Percentiles rank a stretch among this genome's conserved stretches.
Conservation (phyloP, 768 basidiomycete genomes). For the Leccinum rimulosum region DNA sequence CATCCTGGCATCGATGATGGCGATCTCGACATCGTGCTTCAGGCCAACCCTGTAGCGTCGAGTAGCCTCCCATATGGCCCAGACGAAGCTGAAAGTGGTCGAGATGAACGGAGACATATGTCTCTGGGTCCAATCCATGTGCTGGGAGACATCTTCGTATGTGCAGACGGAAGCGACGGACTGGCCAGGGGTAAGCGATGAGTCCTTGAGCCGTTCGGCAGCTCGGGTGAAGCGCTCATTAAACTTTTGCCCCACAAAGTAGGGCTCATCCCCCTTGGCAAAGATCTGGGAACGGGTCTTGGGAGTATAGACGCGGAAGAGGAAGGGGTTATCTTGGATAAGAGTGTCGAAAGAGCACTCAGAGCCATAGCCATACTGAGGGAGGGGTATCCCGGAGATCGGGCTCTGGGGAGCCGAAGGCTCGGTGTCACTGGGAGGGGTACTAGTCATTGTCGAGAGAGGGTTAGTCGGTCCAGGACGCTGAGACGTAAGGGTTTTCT, state of each 20-base stretch:
- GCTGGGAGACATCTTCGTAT: slow-evolving; percentile 62
- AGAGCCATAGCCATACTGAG: slow-evolving; percentile 71
- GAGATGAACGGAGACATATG: slow-evolving; percentile 68
- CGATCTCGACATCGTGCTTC: slow-evolving; percentile 77
- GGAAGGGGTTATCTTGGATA: slow-evolving; percentile 62
- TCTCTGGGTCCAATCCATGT: slow-evolving; percentile 80
- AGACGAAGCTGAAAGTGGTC: slow-evolving; percentile 76
- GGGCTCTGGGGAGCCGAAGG: slow-evolving; percentile 23
- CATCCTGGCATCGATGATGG: slow-evolving; percentile 68
- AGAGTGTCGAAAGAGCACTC: slow-evolving; percentile 62
- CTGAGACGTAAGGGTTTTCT: slow-evolving; percentile 25
- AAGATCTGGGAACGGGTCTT: slow-evolving; percentile 54
- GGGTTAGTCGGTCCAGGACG: slow-evolving; percentile 7
- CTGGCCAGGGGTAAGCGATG: slow-evolving; percentile 33
- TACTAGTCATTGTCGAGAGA: slow-evolving; percentile 25
- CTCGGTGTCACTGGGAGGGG: slow-evolving; percentile 15
- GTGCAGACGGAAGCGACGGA: slow-evolving; percentile 33
- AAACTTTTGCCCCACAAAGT: slow-evolving; percentile 69
- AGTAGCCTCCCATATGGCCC: slow-evolving; percentile 82
- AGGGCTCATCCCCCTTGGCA: slow-evolving; percentile 52
- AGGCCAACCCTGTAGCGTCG: slow-evolving; percentile 68
- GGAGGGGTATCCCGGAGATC: slow-evolving; percentile 37
- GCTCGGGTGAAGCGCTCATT: slow-evolving; percentile 39
- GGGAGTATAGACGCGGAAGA: slow-evolving; percentile 80
- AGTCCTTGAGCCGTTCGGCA: slow-evolving; percentile 37